phyloP scores from a whole-genome alignment of 1,139 yeast species.

The Arxiozyma heterogenica region DNA sequence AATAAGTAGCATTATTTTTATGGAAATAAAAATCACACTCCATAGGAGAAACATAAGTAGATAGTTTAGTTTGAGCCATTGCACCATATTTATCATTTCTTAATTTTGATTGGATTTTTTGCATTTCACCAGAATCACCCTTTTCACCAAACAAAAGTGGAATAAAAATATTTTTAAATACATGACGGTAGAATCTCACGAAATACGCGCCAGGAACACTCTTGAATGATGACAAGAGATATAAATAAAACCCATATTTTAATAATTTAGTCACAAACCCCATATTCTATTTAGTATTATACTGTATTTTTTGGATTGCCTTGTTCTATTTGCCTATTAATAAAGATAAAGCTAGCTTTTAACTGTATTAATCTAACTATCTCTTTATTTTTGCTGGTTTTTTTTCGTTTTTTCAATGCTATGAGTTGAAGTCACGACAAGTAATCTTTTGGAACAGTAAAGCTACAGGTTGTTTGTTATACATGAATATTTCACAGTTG shows the following conservation, averaged over 20 bases:
- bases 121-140: conserved; percentile 8
- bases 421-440: too few species aligned
- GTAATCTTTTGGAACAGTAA: too few species aligned
- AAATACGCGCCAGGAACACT: conserved; percentile 63
- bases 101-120: conserved; percentile 8
- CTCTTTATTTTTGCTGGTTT: too few species aligned
- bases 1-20: conserved; percentile 80
- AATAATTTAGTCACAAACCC: conserved; percentile 2
- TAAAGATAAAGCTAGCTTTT: too few species aligned
- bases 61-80: conserved; percentile 40
- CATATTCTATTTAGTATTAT: neutral
- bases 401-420: too few species aligned
- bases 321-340: neutral
- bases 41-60: conserved; percentile 59
- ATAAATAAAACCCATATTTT: conserved; percentile 11
- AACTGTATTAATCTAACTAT: neutral
- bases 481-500: too few species aligned
- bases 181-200: conserved; percentile 48
- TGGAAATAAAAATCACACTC: conserved; percentile 84
- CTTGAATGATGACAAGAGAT: conserved; percentile 38
- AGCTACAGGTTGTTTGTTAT: too few species aligned
- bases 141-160: conserved; percentile 22
- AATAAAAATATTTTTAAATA: conserved; percentile 36
- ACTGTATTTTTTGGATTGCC: too few species aligned
- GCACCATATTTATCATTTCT: conserved; percentile 18